Percentiles rank a stretch among this genome's conserved stretches.
Evolutionary conservation across 768 basidiomycete genomes (phyloP).

Genomic region (Kondoa subrosea): DNA sequence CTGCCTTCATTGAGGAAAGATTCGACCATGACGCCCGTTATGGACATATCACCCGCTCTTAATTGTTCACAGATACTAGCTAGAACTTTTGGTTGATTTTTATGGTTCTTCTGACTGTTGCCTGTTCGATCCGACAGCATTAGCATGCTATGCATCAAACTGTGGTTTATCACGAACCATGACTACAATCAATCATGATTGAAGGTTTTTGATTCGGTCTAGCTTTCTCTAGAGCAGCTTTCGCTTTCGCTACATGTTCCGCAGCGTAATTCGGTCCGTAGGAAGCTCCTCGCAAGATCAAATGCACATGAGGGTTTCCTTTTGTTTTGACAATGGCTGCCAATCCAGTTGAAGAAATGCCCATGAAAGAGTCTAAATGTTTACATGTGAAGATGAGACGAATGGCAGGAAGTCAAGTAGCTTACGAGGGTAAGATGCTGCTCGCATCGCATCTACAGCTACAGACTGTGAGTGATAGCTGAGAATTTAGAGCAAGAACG

Average conservation of each 20-base stretch:
- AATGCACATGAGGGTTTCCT: constrained; percentile 70
- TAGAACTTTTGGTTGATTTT: constrained; percentile 62
- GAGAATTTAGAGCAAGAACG: not conserved
- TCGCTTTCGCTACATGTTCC: constrained; percentile 53
- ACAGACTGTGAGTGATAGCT: not conserved
- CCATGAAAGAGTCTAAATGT: constrained; percentile 65
- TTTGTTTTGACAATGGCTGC: constrained; percentile 88
- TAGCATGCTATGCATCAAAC: not conserved
- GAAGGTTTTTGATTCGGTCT: constrained; percentile 42
- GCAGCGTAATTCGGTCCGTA: constrained; percentile 74
- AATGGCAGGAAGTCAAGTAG: not conserved
- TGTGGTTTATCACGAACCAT: too few species aligned
- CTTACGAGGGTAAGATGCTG: constrained; percentile 57
- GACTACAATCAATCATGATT: constrained; percentile 62
- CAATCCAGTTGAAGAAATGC: constrained; percentile 42
- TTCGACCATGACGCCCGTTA: constrained; percentile 96
- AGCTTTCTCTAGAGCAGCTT: constrained; percentile 49
- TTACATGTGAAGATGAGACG: not conserved
- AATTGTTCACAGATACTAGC: constrained; percentile 60
- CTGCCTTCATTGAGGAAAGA: constrained; percentile 77
- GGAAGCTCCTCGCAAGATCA: constrained; percentile 85
- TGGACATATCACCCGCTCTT: constrained; percentile 44
- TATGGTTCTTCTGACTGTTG: constrained; percentile 88
- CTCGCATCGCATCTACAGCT: constrained; percentile 79
- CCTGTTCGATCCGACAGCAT: constrained; percentile 49